Base-by-base conservation (phyloP, 495 filamentous ascomycete species). In the Penicillium flavigenum region DNA sequence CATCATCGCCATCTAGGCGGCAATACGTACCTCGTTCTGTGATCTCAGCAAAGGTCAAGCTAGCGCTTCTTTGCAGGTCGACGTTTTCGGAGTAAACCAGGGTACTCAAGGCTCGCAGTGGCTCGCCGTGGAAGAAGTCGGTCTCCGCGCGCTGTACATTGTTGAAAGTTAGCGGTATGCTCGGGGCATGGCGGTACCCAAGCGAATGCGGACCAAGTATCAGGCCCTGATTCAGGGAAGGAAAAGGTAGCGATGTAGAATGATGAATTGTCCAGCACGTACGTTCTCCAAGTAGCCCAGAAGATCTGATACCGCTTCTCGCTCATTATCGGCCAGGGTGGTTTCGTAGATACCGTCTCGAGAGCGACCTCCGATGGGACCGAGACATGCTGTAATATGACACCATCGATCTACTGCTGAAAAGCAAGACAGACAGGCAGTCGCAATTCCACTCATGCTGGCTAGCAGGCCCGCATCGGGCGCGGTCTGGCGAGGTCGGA, bases 61-160 rank as follows among this genome's bases (percentile, higher is more conserved):
- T 96, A 14, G 94, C 94, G 73, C 95, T 98, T 58, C 94, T 84
- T 73, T 99, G 94, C 46, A 99, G 83, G 64, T 99, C 95, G 69
- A 99, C 91, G 79, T 99, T 99, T 66, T 98, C 92, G 42, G 95
- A 98, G 70, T 96, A 98, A 32, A 99, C 94, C 3, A 99, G 81
- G 5, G 92, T 98, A 76, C 89, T 96, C 44, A 99, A 77, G 39
- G 94, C 93, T 71, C 87, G 88, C 58, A 99, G 85, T n/a, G 94
- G 94, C 66, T 96, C 91, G 72, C 94, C 94, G 24, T 89, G 86
- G 76, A 99, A 99, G 83, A 99, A 99, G 71, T 98, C 92, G 62
- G 91, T 96, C 68, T 98, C 95, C 51, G 85, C 85, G 66, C 92
- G 86, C 93, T 98, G 76, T 67, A 36, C n/a, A 32, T 54, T 9